phyloP scores from a whole-genome alignment of 768 basidiomycete genomes.

The Tricholoma sp. region DNA sequence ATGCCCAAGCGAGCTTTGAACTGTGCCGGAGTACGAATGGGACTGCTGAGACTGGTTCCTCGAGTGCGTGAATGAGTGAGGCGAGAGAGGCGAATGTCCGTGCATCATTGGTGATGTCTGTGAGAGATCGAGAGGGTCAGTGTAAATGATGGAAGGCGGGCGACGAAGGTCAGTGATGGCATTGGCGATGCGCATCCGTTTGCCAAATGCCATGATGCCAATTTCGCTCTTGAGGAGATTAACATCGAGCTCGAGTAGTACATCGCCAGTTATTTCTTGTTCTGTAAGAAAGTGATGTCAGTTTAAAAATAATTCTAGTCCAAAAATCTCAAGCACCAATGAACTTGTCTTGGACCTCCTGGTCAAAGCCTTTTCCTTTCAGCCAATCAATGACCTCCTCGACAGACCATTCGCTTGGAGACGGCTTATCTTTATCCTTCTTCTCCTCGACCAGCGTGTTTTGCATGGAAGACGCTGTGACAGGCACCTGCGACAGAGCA shows the following conservation, averaged over 20 bases:
- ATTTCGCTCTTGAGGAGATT: conserved; percentile 90
- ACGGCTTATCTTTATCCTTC: conserved; percentile 23
- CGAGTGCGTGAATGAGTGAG: conserved; percentile 33
- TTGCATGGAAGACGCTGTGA: conserved; percentile 14
- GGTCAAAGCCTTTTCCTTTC: conserved; percentile 77
- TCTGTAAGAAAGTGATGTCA: conserved; percentile 41
- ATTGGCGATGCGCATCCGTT: conserved; percentile 88
- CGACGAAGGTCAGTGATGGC: conserved; percentile 85
- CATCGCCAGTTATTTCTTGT: conserved; percentile 98
- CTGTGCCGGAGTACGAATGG: conserved; percentile 32
- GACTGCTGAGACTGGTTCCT: conserved; percentile 35
- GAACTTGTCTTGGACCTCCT: conserved; percentile 80
- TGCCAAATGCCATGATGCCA: conserved; percentile 91
- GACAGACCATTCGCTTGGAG: conserved; percentile 77
- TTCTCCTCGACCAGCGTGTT: conserved; percentile 13
- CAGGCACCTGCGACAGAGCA: conserved; percentile 5
- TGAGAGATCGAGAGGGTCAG: conserved; percentile 36
- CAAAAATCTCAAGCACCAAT: conserved; percentile 49
- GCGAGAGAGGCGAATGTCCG: conserved; percentile 18
- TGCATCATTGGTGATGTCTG: conserved; percentile 25
- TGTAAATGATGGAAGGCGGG: conserved; percentile 58
- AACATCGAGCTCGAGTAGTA: conserved; percentile 89
- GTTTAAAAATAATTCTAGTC: not conserved
- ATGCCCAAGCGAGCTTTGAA: conserved; percentile 40
- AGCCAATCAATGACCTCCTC: conserved; percentile 92